Evolutionary conservation across 176 grass and related monocot genomes (phyloP).

Genomic region (Zoysia japonica): DNA sequence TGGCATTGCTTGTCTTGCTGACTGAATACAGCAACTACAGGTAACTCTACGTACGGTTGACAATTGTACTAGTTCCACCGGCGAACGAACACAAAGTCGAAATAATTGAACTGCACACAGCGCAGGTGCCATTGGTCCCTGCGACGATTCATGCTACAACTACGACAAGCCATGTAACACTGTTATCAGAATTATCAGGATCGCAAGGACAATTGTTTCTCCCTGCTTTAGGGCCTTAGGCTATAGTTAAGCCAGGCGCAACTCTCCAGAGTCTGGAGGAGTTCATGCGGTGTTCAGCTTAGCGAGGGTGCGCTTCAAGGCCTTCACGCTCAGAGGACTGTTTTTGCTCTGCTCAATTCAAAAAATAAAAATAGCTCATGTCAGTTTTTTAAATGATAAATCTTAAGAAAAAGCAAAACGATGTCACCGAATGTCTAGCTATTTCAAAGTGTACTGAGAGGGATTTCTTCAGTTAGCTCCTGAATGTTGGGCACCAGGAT

Average conservation of each 20-base stretch:
- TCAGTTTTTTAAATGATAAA: neutral
- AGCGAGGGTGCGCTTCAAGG: slow-evolving; percentile 59
- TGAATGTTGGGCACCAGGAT: neutral
- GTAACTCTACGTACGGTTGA: too few species aligned
- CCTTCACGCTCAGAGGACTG: slow-evolving; percentile 66
- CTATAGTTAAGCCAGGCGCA: too few species aligned
- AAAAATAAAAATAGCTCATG: neutral
- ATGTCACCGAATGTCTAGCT: neutral
- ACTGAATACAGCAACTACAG: neutral
- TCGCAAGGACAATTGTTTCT: too few species aligned
- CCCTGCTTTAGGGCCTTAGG: too few species aligned
- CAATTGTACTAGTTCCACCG: too few species aligned
- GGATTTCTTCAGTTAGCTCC: neutral
- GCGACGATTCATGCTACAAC: too few species aligned
- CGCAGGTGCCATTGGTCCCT: too few species aligned
- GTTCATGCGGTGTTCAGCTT: slow-evolving; percentile 42
- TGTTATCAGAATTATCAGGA: too few species aligned
- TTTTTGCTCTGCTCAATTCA: slow-evolving; percentile 71
- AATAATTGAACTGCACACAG: too few species aligned
- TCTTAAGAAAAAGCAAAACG: neutral
- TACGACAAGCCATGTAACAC: too few species aligned
- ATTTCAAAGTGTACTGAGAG: neutral
- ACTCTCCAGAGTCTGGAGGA: slow-evolving; percentile 5
- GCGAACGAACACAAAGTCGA: too few species aligned
- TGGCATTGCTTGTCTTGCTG: neutral